Evolutionary conservation across 2,329 filamentous ascomycete genomes (phyloP).

Genomic region (Ophiostoma populinum): DNA sequence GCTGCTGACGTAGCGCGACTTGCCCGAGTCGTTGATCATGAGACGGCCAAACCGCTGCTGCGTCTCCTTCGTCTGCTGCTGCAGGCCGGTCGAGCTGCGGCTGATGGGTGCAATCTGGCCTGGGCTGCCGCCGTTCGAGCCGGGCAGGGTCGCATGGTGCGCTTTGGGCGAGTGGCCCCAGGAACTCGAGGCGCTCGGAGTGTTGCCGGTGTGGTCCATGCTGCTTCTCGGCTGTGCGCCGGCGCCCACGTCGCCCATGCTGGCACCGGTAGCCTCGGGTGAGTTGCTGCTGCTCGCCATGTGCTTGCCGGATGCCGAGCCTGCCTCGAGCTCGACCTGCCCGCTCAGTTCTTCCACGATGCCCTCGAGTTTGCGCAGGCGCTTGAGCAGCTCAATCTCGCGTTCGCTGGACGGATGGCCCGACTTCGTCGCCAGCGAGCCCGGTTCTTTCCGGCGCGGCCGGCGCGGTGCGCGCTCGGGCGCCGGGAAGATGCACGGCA

Average conservation of each 20-base stretch:
- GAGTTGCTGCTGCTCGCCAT: conserved; percentile 17
- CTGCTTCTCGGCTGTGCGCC: background rate
- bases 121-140: conserved; percentile 3
- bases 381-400: conserved; percentile 53
- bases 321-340: conserved; percentile 39
- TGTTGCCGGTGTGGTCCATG: conserved; percentile 3
- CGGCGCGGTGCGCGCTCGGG: conserved; percentile 33
- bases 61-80: conserved; percentile 17
- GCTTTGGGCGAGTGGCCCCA: conserved; percentile 7
- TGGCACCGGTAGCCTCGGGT: background rate
- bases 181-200: conserved; percentile 4
- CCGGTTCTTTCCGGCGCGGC: conserved; percentile 44
- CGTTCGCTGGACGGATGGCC: conserved; percentile 43
- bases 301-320: conserved; percentile 16
- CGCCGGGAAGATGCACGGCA: conserved; percentile 33
- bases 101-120: conserved; percentile 10
- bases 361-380: conserved; percentile 54
- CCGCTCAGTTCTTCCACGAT: conserved; percentile 55
- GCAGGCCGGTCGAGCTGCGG: conserved; percentile 9
- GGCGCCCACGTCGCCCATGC: background rate
- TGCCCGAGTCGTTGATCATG: conserved; percentile 51
- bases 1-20: conserved; percentile 57
- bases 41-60: conserved; percentile 47
- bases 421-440: conserved; percentile 26
- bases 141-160: background rate